Base-by-base conservation (phyloP, 1,284 basidiomycete species). In the Moesziomyces antarcticus region DNA sequence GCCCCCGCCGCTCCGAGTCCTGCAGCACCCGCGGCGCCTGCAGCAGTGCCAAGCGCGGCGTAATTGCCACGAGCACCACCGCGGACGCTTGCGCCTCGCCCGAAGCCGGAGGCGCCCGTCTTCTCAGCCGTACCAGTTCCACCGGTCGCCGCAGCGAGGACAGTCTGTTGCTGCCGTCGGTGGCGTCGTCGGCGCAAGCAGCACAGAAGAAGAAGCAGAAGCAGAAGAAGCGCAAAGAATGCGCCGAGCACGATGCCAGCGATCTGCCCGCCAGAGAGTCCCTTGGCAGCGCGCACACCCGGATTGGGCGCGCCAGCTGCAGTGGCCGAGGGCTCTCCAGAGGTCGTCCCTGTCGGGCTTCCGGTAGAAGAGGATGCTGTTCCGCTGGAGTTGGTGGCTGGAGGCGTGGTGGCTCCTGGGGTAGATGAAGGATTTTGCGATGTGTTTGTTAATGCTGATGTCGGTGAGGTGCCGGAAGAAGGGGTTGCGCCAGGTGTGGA, bases 231-330 rank as follows among this genome's bases (percentile, higher is more conserved):
- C 11, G 49, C 68, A 21, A 73, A 56, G 13, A 79, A 41, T 7
- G 63, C 45, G 30, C 77, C 77, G 7, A 79, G 47, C 11, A 79
- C 77, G 22, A 79, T 73, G 14, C 77, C 77, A 1, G 77, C 76
- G 16, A 79, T 79, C 50, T 79, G 77, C 7, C 77, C 75, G 9
- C 70, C 73, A 13, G 73, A 73, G 8, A 79, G 60, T 16, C 60
- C 50, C 7, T 46, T 52, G 18, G 47, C 35, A 1, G 50, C 37
- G 3, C 27, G 21, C 21, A 42, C 33, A 13, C 54, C 40, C 3
- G 59, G 27, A 21, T 50, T 63, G 9, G 64, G 63, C 2, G 10
- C 22, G 13, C 64, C 54, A 7, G 62, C 55, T 27, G 54, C 54
- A 10, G 57, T 65, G 10, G 62, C 57, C 10, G 67, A 70, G 6